A percentile compares a stretch with the other conserved stretches of the same genome.
These are phyloP conservation scores for Podosphaera fusca DNA, from an alignment of 2,329 filamentous ascomycete species.

Conservation along the genomic window DNA sequence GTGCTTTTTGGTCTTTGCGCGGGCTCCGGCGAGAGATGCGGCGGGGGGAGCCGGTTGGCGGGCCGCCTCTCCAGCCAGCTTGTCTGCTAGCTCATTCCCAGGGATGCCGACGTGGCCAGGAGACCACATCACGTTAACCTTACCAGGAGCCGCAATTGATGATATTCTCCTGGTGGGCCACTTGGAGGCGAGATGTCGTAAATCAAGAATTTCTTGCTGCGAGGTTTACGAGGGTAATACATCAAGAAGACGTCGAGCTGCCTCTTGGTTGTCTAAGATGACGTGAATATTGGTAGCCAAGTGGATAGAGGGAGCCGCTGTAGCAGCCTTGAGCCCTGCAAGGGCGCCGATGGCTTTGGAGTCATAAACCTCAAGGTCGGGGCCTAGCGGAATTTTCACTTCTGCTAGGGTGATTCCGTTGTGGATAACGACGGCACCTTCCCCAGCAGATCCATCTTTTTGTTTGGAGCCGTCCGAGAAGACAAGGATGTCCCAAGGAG, in stretches of 20 bases:
- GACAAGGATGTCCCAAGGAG: too few species aligned
- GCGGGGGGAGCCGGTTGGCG: neutral
- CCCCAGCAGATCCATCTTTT: too few species aligned
- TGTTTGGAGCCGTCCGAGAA: too few species aligned
- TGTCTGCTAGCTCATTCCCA: constrained; percentile 1
- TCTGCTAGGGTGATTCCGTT: too few species aligned
- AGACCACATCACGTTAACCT: neutral
- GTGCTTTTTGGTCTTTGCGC: neutral
- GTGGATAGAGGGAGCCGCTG: neutral
- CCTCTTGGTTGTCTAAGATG: constrained; percentile 1
- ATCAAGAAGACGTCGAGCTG: constrained; percentile 1
- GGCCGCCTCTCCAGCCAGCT: neutral
- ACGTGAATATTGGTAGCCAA: neutral
- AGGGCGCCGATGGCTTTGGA: neutral
- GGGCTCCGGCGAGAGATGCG: neutral
- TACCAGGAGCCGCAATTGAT: neutral
- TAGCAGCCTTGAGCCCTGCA: neutral
- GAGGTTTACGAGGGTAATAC: neutral
- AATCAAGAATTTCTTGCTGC: neutral
- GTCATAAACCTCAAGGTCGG: neutral
- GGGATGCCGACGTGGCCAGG: neutral
- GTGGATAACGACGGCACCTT: too few species aligned
- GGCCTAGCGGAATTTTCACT: too few species aligned
- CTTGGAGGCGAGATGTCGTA: constrained; percentile 1
- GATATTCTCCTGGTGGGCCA: neutral